Evolutionary conservation across 768 basidiomycete species (phyloP).

Genomic region (Pulveroboletus frians): DNA sequence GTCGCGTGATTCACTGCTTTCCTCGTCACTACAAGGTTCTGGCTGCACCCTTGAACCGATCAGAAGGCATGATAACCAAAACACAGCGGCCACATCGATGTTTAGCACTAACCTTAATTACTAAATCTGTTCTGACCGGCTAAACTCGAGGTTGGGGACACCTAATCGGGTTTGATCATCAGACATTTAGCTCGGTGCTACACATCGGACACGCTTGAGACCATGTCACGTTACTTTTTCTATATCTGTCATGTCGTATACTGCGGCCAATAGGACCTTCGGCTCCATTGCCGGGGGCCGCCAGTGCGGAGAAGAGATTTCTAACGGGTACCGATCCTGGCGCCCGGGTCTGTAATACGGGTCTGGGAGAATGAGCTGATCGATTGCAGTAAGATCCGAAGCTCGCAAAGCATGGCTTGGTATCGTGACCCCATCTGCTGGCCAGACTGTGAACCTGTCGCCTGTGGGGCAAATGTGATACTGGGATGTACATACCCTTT

Average conservation of each 20-base stretch:
- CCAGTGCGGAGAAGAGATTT: not conserved
- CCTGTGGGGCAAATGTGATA: not conserved
- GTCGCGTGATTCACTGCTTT: not conserved
- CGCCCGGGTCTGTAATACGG: not conserved
- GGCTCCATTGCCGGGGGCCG: not conserved
- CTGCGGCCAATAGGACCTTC: not conserved
- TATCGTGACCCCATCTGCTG: not conserved
- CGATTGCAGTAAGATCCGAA: constrained; percentile 1
- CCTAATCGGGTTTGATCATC: too few species aligned
- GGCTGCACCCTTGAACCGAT: not conserved
- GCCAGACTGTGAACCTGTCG: not conserved
- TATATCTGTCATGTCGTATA: not conserved
- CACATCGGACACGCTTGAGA: not conserved
- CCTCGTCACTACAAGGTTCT: too few species aligned
- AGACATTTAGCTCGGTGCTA: too few species aligned
- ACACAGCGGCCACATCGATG: too few species aligned
- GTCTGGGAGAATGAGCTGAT: constrained; percentile 1
- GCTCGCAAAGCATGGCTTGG: not conserved
- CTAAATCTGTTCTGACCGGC: too few species aligned
- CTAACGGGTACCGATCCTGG: not conserved
- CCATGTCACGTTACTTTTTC: not conserved
- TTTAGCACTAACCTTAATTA: too few species aligned
- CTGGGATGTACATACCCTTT: not conserved
- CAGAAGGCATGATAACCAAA: not conserved
- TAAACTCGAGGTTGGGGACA: too few species aligned